phyloP scores from a whole-genome alignment of 2,329 filamentous ascomycete species.

The Incumbomyces delicatus region DNA sequence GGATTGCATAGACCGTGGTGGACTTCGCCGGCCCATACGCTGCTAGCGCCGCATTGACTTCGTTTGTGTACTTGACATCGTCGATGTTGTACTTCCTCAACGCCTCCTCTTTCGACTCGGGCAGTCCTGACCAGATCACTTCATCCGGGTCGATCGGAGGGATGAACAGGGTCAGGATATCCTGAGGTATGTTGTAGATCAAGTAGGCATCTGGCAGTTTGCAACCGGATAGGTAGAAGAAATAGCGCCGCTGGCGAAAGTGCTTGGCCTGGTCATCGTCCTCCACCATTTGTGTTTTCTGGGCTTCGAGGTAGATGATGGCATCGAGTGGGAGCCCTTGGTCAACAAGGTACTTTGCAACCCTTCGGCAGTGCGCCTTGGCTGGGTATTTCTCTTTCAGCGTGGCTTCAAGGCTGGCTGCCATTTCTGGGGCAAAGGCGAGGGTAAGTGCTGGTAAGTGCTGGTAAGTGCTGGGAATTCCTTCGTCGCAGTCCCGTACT shows the following conservation, averaged over 20 bases:
- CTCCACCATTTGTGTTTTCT: constrained; percentile 70
- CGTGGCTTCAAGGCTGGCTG: constrained; percentile 8
- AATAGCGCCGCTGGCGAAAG: constrained; percentile 82
- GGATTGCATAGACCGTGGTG: constrained; percentile 62
- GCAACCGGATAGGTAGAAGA: constrained; percentile 90
- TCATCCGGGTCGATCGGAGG: constrained; percentile 76
- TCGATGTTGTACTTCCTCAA: constrained; percentile 72
- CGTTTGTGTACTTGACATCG: constrained; percentile 59
- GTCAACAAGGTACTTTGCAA: constrained; percentile 66
- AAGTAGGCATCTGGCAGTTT: constrained; percentile 69
- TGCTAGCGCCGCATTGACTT: constrained; percentile 65
- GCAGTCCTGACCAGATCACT: constrained; percentile 89
- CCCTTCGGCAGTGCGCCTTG: constrained; percentile 74
- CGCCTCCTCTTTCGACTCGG: constrained; percentile 66
- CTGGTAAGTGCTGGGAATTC: neutral
- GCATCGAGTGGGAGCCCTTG: constrained; percentile 56
- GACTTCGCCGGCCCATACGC: constrained; percentile 31
- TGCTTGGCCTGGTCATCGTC: constrained; percentile 77
- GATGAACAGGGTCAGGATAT: constrained; percentile 76
- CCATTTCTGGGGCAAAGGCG: neutral
- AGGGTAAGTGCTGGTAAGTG: neutral
- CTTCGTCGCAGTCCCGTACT: neutral
- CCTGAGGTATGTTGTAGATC: constrained; percentile 66
- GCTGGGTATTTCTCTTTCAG: constrained; percentile 61
- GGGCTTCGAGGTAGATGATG: constrained; percentile 79